These are phyloP conservation scores for Scedosporium apiospermum DNA, from an alignment of 2,329 filamentous ascomycete genomes.

Conservation along the genomic window DNA sequence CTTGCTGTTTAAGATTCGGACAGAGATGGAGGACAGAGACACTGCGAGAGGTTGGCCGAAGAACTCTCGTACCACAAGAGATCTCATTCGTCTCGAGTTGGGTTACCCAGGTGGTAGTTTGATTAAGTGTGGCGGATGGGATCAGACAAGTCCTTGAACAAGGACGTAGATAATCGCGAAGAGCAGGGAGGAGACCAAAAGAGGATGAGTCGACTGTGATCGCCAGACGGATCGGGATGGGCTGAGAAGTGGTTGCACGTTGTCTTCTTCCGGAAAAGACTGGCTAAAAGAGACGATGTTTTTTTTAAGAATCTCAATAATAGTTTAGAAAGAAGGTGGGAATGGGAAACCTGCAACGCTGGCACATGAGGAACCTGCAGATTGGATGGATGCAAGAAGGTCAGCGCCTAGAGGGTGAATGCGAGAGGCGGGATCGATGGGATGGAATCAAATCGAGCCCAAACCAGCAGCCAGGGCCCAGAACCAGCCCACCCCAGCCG, in stretches of 20 bases:
- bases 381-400: neutral
- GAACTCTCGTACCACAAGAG: neutral
- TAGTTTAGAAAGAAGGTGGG: neutral
- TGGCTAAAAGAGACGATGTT: neutral
- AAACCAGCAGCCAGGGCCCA: neutral
- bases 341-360: neutral
- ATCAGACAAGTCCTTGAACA: constrained; percentile 2
- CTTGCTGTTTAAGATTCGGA: neutral
- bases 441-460: neutral
- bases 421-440: neutral
- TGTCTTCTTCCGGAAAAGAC: constrained; percentile 3
- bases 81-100: neutral
- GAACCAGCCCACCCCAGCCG: neutral
- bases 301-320: too few species aligned
- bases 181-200: neutral
- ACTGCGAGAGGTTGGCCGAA: neutral
- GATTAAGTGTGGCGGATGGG: neutral
- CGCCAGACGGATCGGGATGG: constrained; percentile 1
- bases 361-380: neutral
- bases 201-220: neutral
- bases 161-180: neutral
- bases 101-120: neutral
- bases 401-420: constrained; percentile 1
- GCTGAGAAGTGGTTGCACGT: neutral
- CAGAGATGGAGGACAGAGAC: neutral